These are phyloP conservation scores for Neckera pumila DNA, from an alignment of 225 moss, liverwort and hornwort species.

Conservation along the genomic window DNA sequence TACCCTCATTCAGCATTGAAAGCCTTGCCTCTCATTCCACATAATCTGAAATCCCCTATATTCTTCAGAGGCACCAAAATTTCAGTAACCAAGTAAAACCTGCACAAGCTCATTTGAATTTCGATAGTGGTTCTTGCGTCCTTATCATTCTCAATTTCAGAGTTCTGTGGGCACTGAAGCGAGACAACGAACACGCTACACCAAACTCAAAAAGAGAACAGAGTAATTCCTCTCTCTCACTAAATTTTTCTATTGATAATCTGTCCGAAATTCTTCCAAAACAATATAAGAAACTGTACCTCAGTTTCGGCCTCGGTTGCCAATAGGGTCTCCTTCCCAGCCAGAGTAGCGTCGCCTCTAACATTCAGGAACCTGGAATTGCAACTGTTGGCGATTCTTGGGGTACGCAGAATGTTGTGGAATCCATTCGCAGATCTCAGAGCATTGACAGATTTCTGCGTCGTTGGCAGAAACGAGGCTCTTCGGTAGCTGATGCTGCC, in stretches of 20 bases:
- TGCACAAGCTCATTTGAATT: neutral
- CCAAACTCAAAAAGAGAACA: neutral
- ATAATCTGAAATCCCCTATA: neutral
- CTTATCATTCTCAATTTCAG: neutral
- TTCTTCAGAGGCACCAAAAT: neutral
- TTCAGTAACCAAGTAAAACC: neutral
- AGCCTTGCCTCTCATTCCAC: neutral
- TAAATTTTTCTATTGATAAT: neutral
- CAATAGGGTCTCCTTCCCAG: constrained; percentile 15
- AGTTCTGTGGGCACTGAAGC: neutral
- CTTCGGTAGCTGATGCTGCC: neutral
- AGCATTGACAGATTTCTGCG: neutral
- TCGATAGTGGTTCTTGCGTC: neutral
- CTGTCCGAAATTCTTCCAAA: neutral
- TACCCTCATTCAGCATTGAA: neutral
- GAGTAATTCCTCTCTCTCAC: neutral
- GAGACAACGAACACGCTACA: neutral
- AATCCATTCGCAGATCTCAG: constrained; percentile 4
- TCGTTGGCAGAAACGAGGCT: constrained; percentile 5
- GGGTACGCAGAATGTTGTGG: neutral
- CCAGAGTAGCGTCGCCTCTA: constrained; percentile 14
- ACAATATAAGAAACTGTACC: neutral
- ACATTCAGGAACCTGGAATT: neutral
- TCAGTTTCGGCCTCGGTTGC: neutral
- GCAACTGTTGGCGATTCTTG: constrained; percentile 4